Percentiles rank a stretch among this genome's conserved stretches.
These are phyloP conservation scores for Botrytis deweyae DNA, from an alignment of 2,329 filamentous ascomycete genomes.

Conservation along the genomic window DNA sequence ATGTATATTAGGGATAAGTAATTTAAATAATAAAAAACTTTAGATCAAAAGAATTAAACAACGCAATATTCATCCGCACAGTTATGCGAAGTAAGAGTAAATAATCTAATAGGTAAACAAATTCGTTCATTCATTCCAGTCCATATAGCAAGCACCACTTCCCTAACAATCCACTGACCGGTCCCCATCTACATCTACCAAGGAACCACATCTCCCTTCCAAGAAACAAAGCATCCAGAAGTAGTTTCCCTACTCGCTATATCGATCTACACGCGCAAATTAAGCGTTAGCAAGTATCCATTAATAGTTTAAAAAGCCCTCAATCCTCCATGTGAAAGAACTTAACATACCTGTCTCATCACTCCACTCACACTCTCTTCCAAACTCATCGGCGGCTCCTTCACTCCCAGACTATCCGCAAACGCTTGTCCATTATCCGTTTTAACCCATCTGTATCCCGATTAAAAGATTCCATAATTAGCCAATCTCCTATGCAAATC, in stretches of 20 bases:
- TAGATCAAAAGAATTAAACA: neutral
- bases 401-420: conserved; percentile 38
- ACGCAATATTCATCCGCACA: rapidly evolving
- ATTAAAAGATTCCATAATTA: neutral
- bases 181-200: conserved; percentile 23
- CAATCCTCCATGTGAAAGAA: no score
- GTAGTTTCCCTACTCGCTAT: conserved; percentile 40
- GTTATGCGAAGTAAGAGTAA: neutral
- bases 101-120: no score
- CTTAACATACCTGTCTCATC: no score
- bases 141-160: neutral
- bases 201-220: conserved; percentile 29
- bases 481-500: neutral
- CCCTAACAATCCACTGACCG: neutral
- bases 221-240: conserved; percentile 32
- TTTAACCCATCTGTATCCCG: conserved; percentile 40
- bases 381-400: conserved; percentile 40
- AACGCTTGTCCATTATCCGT: conserved; percentile 45
- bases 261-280: conserved; percentile 43
- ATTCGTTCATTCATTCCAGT: neutral
- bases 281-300: no score
- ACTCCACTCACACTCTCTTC: conserved; percentile 42
- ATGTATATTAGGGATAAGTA: no score
- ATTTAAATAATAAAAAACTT: no score
- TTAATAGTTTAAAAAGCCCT: no score